Percentiles rank a stretch among this genome's conserved stretches.
phyloP scores from a whole-genome alignment of 129 eudicot genomes.

The Rutidosis leptorrhynchoides region DNA sequence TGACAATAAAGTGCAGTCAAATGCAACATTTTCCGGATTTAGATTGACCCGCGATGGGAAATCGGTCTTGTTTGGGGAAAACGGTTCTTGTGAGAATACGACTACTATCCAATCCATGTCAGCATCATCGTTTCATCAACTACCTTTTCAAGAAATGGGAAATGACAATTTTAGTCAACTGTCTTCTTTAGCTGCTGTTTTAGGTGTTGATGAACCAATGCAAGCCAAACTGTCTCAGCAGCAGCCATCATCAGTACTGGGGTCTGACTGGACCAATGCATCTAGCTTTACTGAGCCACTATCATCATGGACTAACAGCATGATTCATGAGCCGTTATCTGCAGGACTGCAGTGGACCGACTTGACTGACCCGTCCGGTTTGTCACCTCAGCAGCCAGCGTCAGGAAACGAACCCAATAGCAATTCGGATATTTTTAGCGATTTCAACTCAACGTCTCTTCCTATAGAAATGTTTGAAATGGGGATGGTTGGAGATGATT shows the following conservation, averaged over 20 bases:
- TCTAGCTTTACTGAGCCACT: conserved; percentile 6
- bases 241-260: conserved; percentile 16
- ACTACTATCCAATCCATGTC: conserved; percentile 7
- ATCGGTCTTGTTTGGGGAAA: conserved; percentile 44
- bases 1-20: conserved; percentile 7
- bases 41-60: conserved; percentile 46
- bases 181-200: conserved; percentile 28
- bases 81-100: neutral
- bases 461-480: conserved; percentile 16
- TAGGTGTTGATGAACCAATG: conserved; percentile 28
- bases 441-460: conserved; percentile 17
- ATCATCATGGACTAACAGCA: conserved; percentile 3
- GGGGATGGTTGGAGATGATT: conserved; percentile 17
- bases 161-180: conserved; percentile 20
- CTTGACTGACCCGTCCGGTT: conserved; percentile 15
- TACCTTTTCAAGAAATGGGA: conserved; percentile 16
- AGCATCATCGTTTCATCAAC: conserved; percentile 17
- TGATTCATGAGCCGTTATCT: conserved; percentile 19
- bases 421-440: conserved; percentile 29
- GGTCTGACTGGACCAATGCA: conserved; percentile 14
- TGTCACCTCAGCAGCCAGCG: conserved; percentile 26
- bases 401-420: conserved; percentile 24
- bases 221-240: conserved; percentile 17
- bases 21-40: conserved; percentile 38
- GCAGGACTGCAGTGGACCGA: conserved; percentile 19